Base-by-base conservation (phyloP, 768 basidiomycete genomes). In the Agrocybe praecox region DNA sequence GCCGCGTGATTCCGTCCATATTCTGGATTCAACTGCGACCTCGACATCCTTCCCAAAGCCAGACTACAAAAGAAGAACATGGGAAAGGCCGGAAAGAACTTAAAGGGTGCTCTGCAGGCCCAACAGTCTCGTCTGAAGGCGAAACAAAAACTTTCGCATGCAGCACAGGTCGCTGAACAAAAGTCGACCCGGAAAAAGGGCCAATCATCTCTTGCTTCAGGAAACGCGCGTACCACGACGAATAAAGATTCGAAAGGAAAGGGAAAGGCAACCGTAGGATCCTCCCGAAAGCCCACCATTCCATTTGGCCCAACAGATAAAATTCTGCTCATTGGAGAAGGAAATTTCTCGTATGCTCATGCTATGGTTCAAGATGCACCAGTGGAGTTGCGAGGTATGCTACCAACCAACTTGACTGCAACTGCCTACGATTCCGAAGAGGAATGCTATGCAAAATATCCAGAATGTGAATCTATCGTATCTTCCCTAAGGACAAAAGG, bases 261-360 rank as follows among this genome's bases (percentile, higher is more conserved):
- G 67, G 72, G 71, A 26, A 80, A 77, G 65, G 73, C 65, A 21
- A 26, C 36, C 15, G 33, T 43, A 42, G 17, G 57, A 15, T 61
- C 66, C 29, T 63, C 65, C 36, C 74, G 62, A 33, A 74, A 67
- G n/a, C 74, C 77, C 1, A 89, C 82, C 0, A 76, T 90, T 9
- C 91, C 90, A 0, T 92, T 91, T 71, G 69, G 68, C 14, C 66
- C 82, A 0, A 85, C 82, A 8, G 87, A 92, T 66, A 82, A 69
- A 47, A 88, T 93, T 32, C 77, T 92, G 19, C 80, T 96, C 26
- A 75, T 98, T 51, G 96, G 96, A 9, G 96, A 98, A 76, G 96
- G 94, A 11, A 93, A 98, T 70, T 98, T 98, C 66, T 96, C 96
- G 1, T 98, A 92, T 64, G 81, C 94, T 2, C 84, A 83, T 23